These are phyloP conservation scores for Sistotremastrum niveocremeum DNA, from an alignment of 768 basidiomycete genomes.

Conservation along the genomic window DNA sequence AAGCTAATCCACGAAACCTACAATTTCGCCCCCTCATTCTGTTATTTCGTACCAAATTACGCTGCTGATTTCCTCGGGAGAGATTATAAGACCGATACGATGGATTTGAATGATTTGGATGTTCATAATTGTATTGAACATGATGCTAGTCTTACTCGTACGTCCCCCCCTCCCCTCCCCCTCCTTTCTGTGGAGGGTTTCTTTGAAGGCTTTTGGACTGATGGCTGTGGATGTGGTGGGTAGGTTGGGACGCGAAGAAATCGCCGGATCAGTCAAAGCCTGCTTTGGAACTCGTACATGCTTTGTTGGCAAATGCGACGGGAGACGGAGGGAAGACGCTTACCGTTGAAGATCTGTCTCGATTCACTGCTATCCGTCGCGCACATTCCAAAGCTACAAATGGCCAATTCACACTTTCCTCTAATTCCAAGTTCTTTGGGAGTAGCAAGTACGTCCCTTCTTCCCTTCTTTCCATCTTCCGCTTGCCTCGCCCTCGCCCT, in stretches of 20 bases:
- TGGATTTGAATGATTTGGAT: constrained; percentile 54
- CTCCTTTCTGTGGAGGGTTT: no score
- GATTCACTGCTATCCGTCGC: constrained; percentile 45
- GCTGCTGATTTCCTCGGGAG: constrained; percentile 45
- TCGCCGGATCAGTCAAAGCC: constrained; percentile 40
- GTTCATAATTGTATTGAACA: constrained; percentile 69
- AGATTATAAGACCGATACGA: constrained; percentile 39
- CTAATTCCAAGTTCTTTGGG: constrained; percentile 47
- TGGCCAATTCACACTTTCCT: constrained; percentile 36
- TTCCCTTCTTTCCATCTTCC: no score
- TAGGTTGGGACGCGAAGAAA: no score
- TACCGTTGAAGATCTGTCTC: constrained; percentile 46
- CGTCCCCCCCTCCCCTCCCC: constrained; percentile 10
- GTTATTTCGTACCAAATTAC: constrained; percentile 48
- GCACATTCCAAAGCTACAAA: constrained; percentile 40
- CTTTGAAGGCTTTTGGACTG: no score
- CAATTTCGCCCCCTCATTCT: constrained; percentile 61
- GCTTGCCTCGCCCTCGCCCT: no score
- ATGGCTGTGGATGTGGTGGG: no score
- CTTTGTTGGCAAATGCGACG: constrained; percentile 42
- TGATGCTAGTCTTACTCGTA: constrained; percentile 49
- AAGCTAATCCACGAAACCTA: constrained; percentile 37
- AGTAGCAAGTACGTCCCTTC: constrained; percentile 44
- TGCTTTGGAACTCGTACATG: constrained; percentile 31
- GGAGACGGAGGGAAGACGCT: constrained; percentile 38